These are phyloP conservation scores for Pythium pyrilobum DNA, from an alignment of 352 stramenopile species.

Conservation along the genomic window DNA sequence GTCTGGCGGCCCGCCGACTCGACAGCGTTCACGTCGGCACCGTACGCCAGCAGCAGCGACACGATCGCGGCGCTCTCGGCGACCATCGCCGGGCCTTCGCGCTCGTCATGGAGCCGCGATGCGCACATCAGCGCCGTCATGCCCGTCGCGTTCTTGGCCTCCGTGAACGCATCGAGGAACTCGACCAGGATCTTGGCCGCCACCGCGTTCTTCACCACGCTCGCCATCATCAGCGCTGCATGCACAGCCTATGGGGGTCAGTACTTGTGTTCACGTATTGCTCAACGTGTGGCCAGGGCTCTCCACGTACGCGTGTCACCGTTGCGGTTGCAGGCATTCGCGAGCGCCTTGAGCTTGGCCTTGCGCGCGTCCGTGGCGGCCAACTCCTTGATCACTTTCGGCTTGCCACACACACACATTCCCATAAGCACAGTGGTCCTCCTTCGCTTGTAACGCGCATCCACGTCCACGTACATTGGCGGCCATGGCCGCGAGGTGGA, in stretches of 20 bases:
- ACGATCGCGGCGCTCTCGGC: constrained; percentile 48
- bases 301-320: constrained; percentile 77
- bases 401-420: constrained; percentile 21
- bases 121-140: constrained; percentile 81
- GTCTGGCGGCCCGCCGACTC: constrained; percentile 49
- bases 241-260: no score
- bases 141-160: constrained; percentile 38
- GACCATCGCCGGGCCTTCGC: constrained; percentile 21
- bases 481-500: constrained; percentile 76
- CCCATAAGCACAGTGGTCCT: not conserved
- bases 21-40: constrained; percentile 35
- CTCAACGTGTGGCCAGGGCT: no score
- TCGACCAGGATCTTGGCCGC: constrained; percentile 43
- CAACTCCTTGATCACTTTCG: constrained; percentile 52
- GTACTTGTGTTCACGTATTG: no score
- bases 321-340: constrained; percentile 60
- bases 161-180: constrained; percentile 34
- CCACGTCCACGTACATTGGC: constrained; percentile 39
- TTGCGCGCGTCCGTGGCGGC: constrained; percentile 35
- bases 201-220: constrained; percentile 65
- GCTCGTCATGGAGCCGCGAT: constrained; percentile 40
- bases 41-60: constrained; percentile 33
- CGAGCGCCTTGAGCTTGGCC: constrained; percentile 40
- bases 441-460: no score
- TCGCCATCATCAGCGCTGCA: constrained; percentile 83